These are phyloP conservation scores for Plasmodium ovale DNA, from an alignment of 169 alveolate species.

Conservation along the genomic window DNA sequence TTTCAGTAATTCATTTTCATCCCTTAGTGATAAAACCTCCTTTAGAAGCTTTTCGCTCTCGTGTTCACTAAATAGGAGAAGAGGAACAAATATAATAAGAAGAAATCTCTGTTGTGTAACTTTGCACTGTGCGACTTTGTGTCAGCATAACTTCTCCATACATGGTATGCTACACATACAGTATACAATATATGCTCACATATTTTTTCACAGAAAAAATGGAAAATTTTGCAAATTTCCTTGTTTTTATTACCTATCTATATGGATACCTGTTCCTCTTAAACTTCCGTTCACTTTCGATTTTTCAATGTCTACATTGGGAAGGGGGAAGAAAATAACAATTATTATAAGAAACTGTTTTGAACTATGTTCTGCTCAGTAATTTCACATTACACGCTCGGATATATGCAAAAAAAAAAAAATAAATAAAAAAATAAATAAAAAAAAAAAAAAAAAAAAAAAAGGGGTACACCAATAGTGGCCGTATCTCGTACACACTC, in stretches of 20 bases:
- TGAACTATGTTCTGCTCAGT: no score
- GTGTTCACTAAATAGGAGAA: conserved; percentile 12
- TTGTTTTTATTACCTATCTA: not conserved
- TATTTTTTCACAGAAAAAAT: not conserved
- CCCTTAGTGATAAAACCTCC: conserved; percentile 30
- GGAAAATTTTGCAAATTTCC: not conserved
- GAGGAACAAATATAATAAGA: not conserved
- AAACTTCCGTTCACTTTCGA: conserved; percentile 26
- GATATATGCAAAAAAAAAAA: not conserved
- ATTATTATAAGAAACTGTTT: no score
- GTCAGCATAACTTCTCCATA: no score
- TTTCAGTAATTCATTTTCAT: conserved; percentile 59
- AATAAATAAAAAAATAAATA: not conserved
- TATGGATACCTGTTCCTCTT: conserved; percentile 6
- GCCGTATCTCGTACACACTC: no score
- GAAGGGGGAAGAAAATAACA: no score
- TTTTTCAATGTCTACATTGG: conserved; percentile 38
- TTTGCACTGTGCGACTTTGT: no score
- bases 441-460: no score
- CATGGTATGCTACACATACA: no score
- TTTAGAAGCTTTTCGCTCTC: conserved; percentile 23
- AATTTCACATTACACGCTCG: no score
- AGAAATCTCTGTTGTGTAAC: not conserved
- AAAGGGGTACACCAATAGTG: no score
- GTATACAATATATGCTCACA: not conserved